A percentile compares a stretch with the other conserved stretches of the same genome.
Evolutionary conservation across 2,329 filamentous ascomycete species (phyloP).

Genomic region (Scytalidium lignicola): DNA sequence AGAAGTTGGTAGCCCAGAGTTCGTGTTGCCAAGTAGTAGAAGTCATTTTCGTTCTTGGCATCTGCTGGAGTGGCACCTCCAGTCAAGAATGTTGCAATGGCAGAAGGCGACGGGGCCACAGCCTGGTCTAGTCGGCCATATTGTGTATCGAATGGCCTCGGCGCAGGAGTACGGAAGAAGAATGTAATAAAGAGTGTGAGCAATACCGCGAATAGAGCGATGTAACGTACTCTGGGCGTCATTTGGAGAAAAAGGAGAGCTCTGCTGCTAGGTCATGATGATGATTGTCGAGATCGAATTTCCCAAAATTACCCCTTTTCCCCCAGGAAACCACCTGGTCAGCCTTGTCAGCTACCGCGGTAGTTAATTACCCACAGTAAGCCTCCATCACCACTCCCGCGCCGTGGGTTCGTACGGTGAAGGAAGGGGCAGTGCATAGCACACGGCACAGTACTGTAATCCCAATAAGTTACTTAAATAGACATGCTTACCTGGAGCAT

Average conservation of each 20-base stretch:
- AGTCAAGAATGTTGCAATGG: slow-evolving; percentile 35
- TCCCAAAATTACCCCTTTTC: too few relatives aligned
- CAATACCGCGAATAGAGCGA: background rate
- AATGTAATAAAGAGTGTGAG: background rate
- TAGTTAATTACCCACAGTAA: too few relatives aligned
- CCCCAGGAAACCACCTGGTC: too few relatives aligned
- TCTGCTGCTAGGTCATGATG: background rate
- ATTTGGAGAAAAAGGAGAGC: background rate
- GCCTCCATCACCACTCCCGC: too few relatives aligned
- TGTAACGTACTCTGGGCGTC: background rate
- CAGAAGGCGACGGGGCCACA: slow-evolving; percentile 6
- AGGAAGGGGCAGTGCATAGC: too few relatives aligned
- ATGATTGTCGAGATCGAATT: too few relatives aligned
- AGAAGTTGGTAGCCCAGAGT: slow-evolving; percentile 37
- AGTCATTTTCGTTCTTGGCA: slow-evolving; percentile 25
- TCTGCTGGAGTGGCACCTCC: slow-evolving; percentile 20
- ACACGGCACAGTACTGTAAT: too few relatives aligned
- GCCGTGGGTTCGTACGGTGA: too few relatives aligned
- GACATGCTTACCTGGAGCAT: too few relatives aligned
- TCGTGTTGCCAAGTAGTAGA: slow-evolving; percentile 34
- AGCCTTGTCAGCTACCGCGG: too few relatives aligned
- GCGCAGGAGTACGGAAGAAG: background rate
- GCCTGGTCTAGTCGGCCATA: background rate
- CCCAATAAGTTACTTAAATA: too few relatives aligned
- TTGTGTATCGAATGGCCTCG: background rate